Percentiles rank a stretch among this genome's conserved stretches.
phyloP scores from a whole-genome alignment of 2,329 filamentous ascomycete species.

The Biscogniauxia mediterranea region DNA sequence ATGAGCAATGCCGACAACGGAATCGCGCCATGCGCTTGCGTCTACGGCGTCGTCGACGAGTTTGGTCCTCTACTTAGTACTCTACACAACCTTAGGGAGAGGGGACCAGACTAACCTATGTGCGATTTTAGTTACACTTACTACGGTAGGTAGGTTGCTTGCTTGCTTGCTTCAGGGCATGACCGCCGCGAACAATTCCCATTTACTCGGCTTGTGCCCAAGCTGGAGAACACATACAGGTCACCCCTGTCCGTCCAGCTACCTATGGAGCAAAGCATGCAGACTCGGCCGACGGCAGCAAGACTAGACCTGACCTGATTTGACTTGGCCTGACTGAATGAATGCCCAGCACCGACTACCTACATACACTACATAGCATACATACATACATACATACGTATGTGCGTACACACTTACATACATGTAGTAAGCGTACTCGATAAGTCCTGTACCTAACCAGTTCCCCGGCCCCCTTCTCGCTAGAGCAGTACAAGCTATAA shows the following conservation, averaged over 20 bases:
- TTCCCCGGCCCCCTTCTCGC: background rate
- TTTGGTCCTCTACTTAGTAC: background rate
- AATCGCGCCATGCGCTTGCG: constrained; percentile 3
- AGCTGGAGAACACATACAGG: background rate
- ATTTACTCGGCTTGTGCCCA: background rate
- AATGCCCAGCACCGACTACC: background rate
- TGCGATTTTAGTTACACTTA: no score
- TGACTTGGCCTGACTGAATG: no score
- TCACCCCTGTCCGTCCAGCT: background rate
- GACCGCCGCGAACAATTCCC: background rate
- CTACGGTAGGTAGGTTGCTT: background rate
- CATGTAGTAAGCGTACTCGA: background rate
- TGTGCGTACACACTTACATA: no score
- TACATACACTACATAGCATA: background rate
- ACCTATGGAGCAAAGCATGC: background rate
- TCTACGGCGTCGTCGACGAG: background rate
- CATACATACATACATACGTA: no score
- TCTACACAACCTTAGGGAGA: background rate
- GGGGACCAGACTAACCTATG: background rate
- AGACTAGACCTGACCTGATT: background rate
- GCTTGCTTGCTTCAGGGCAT: background rate
- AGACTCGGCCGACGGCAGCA: background rate
- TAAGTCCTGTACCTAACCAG: background rate
- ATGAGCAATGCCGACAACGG: background rate
- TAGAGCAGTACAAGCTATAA: background rate